A percentile compares a stretch with the other conserved stretches of the same genome.
Conservation (phyloP, 345 rosid genomes). For the Boechera divaricarpa region DNA sequence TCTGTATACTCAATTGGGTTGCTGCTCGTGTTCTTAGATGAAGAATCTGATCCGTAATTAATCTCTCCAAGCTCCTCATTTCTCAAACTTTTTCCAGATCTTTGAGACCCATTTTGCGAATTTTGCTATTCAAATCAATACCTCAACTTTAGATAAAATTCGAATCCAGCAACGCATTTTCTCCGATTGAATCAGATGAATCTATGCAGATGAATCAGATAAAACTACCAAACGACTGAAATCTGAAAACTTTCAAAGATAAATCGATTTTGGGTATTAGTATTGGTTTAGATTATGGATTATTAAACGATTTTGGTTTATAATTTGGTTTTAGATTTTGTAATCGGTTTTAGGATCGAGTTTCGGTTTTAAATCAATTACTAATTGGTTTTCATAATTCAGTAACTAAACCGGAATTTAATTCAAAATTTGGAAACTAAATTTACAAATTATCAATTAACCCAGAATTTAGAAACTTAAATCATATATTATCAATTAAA, state of each 20-base stretch:
- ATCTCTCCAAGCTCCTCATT: constrained; percentile 38
- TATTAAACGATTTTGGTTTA: too few species aligned
- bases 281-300: too few species aligned
- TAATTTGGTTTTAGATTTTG: too few species aligned
- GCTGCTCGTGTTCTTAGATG: constrained; percentile 46
- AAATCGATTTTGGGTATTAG: too few species aligned
- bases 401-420: too few species aligned
- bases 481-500: too few species aligned
- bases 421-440: too few species aligned
- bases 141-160: not conserved
- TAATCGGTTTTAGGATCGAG: too few species aligned
- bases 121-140: constrained; percentile 35
- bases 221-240: constrained; percentile 3
- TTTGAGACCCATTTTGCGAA: constrained; percentile 48
- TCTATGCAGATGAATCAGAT: not conserved
- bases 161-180: constrained; percentile 1
- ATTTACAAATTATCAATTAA: too few species aligned
- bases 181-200: not conserved
- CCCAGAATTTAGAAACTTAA: too few species aligned
- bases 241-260: not conserved
- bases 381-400: too few species aligned
- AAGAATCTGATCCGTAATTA: constrained; percentile 53
- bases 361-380: too few species aligned
- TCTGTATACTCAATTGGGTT: constrained; percentile 55
- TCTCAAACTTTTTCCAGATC: constrained; percentile 47